Base-by-base conservation (phyloP, 140 eudicot species). In the Cichorium intybus region DNA sequence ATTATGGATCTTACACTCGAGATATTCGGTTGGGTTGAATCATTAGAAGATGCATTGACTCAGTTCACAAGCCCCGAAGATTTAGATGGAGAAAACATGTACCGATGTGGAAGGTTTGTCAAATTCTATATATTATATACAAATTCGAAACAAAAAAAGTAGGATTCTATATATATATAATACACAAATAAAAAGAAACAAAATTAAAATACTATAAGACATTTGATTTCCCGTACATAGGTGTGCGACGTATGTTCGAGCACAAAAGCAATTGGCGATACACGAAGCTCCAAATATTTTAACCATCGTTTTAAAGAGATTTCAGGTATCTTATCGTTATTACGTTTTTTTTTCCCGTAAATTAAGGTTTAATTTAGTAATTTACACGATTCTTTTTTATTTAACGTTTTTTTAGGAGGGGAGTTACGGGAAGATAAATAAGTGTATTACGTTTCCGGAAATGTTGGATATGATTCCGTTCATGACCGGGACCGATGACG, bases 41-140 rank as follows among this genome's bases (percentile, higher is more conserved):
- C 95, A 0, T 50, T 90, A 43, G 95, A 90, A 76, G 97, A 87
- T 66, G 97, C 95, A 43, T 60, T 90, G 27, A 75, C 94, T 24
- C 97, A 90, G 78, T 90, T 90, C 65, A 90, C 97, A 21, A 81
- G 89, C 51, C 75, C 80, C 0, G 97, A 90, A 75, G 87, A 90
- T 84, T 84, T 90, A 75, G 97, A 86, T 50, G 97, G 97, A 64
- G 95, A 90, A 74, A 90, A 90, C 63, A 90, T 84, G 97, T 90
- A 90, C 75, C 63, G 84, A 81, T 90, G 97, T 75, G 93, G 87
- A 80, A 90, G 97, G 97, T 90, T 23, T 18, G 77, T 72, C 34
- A 24, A 18, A 37, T 3, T 18, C 5, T 54, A 27, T 27, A 27
- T 4, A 27, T 35, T 1, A 35, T 35, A 35, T 4, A 35, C 43